These are phyloP conservation scores for Afroboletus lepidellus DNA, from an alignment of 1,284 basidiomycete genomes.

Conservation along the genomic window DNA sequence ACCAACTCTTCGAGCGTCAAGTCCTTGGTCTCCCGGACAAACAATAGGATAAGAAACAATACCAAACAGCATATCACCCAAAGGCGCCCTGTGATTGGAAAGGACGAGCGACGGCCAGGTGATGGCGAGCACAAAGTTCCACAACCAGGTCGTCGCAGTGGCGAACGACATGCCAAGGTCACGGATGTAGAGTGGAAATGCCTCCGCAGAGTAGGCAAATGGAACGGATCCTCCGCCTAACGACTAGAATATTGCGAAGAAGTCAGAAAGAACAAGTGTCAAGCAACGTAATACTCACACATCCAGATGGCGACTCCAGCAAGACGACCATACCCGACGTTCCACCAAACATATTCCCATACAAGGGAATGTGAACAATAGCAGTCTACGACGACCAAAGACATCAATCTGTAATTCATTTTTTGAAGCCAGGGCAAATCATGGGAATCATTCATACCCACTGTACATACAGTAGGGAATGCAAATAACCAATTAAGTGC, in stretches of 20 bases:
- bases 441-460: constrained; percentile 10
- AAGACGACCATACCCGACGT: constrained; percentile 23
- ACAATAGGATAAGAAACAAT: constrained; percentile 51
- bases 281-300: constrained; percentile 3
- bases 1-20: constrained; percentile 70
- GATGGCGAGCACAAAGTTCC: constrained; percentile 68
- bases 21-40: constrained; percentile 81
- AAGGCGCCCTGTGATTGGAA: constrained; percentile 73
- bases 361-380: constrained; percentile 67
- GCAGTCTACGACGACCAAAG: constrained; percentile 68
- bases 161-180: constrained; percentile 72
- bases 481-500: constrained; percentile 66
- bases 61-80: constrained; percentile 57
- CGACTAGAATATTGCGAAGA: constrained; percentile 63
- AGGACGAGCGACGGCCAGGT: constrained; percentile 67
- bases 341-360: constrained; percentile 60
- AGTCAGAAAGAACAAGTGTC: constrained; percentile 28
- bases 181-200: constrained; percentile 71
- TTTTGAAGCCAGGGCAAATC: constrained; percentile 2
- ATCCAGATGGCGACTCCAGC: constrained; percentile 34
- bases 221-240: constrained; percentile 82
- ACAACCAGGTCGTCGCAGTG: constrained; percentile 64
- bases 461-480: constrained; percentile 54
- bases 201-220: constrained; percentile 73
- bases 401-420: constrained; percentile 46